These are phyloP conservation scores for Phytophthora palmivora DNA, from an alignment of 352 stramenopile species.

Conservation along the genomic window DNA sequence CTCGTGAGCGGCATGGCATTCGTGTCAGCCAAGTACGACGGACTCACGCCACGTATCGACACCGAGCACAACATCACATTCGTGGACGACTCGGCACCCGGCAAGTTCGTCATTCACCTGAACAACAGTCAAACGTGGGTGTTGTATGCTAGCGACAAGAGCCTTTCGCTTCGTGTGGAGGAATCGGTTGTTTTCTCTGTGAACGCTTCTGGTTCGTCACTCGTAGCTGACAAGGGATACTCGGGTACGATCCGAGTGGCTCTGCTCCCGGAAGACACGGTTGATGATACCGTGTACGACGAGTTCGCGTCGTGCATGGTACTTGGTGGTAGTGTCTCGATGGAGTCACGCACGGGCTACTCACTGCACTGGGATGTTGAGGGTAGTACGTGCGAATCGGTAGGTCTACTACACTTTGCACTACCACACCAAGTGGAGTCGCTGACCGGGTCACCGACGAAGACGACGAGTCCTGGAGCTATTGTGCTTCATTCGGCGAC, in stretches of 20 bases:
- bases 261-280: constrained; percentile 47
- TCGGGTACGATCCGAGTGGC: constrained; percentile 65
- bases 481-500: constrained; percentile 62
- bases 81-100: constrained; percentile 41
- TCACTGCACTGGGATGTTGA: constrained; percentile 66
- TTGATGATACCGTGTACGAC: constrained; percentile 56
- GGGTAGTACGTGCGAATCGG: constrained; percentile 48
- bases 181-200: constrained; percentile 40
- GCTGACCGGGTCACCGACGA: constrained; percentile 27
- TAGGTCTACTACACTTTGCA: constrained; percentile 71
- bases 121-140: constrained; percentile 82
- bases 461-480: constrained; percentile 27
- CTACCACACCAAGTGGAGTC: constrained; percentile 69
- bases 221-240: constrained; percentile 51
- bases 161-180: constrained; percentile 50
- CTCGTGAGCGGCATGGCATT: constrained; percentile 82
- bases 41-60: constrained; percentile 57
- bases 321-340: constrained; percentile 51
- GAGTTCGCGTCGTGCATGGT: constrained; percentile 66
- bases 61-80: constrained; percentile 58
- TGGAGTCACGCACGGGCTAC: constrained; percentile 68
- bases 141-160: constrained; percentile 61
- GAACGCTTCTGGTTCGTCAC: constrained; percentile 43
- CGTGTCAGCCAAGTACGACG: constrained; percentile 64
- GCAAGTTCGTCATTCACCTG: constrained; percentile 68